Percentiles rank a stretch among this genome's conserved stretches.
These are phyloP conservation scores for Actinomortierella wolfii DNA, from an alignment of 371 early-diverging fungal species.

Conservation along the genomic window DNA sequence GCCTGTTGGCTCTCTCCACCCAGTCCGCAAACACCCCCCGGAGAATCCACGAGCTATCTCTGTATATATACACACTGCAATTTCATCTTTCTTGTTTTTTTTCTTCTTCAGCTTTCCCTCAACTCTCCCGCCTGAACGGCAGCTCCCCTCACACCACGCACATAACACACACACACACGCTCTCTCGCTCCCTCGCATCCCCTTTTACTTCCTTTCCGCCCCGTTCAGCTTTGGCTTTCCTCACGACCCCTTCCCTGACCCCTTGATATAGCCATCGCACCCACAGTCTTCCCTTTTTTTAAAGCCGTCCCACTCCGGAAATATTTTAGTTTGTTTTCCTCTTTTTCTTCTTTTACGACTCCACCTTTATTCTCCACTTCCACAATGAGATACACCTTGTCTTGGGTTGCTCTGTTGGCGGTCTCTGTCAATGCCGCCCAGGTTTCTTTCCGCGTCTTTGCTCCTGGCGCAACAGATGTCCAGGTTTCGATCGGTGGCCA, in stretches of 20 bases:
- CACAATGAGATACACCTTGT: constrained; percentile 11
- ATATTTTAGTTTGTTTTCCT: not conserved
- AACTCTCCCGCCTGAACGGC: not conserved
- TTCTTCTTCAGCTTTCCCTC: not conserved
- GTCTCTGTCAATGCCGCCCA: constrained; percentile 47
- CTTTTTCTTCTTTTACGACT: constrained; percentile 3
- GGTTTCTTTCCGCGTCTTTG: constrained; percentile 56
- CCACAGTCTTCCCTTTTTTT: constrained; percentile 2
- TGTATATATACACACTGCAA: not conserved
- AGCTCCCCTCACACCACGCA: not conserved
- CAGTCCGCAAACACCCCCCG: not conserved
- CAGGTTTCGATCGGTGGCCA: constrained; percentile 56
- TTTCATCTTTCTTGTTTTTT: not conserved
- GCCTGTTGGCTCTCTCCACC: not conserved
- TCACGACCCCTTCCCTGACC: not conserved
- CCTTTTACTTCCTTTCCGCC: not conserved
- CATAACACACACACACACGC: not conserved
- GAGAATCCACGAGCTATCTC: not conserved
- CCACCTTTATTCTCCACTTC: not conserved
- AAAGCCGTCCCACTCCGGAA: no score
- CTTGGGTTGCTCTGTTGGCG: constrained; percentile 20
- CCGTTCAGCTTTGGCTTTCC: not conserved
- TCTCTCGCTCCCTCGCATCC: not conserved
- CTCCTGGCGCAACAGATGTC: constrained; percentile 53
- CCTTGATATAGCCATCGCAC: not conserved